A percentile compares a stretch with the other conserved stretches of the same genome.
Conservation (phyloP, 2,329 filamentous ascomycete genomes). For the Alternaria dauci region DNA sequence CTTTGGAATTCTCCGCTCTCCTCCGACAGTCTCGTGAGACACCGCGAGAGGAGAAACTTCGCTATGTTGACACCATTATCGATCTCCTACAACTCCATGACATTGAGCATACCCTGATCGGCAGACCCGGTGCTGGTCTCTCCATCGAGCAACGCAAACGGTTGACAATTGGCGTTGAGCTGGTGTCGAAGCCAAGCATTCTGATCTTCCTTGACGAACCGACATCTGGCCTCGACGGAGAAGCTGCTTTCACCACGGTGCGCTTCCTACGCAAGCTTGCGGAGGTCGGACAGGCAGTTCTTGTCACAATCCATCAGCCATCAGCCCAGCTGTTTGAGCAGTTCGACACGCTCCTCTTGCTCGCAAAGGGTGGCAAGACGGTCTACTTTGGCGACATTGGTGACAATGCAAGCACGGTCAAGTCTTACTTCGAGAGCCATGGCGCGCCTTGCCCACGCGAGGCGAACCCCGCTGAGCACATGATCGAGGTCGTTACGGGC, state of each 20-base stretch:
- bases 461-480: conserved; percentile 80
- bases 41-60: conserved; percentile 45
- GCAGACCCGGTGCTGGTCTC: background rate
- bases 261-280: conserved; percentile 85
- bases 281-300: conserved; percentile 78
- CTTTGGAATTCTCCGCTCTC: conserved; percentile 66
- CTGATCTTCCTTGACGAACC: conserved; percentile 71
- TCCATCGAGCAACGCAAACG: conserved; percentile 63
- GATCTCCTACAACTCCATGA: conserved; percentile 49
- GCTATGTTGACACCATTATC: conserved; percentile 8
- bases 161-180: conserved; percentile 64
- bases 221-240: conserved; percentile 81
- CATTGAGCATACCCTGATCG: conserved; percentile 36
- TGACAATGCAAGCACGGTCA: conserved; percentile 69
- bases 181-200: conserved; percentile 39
- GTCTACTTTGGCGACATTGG: conserved; percentile 84
- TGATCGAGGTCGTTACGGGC: conserved; percentile 57
- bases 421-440: conserved; percentile 75
- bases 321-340: conserved; percentile 89
- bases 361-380: conserved; percentile 74
- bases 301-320: conserved; percentile 94
- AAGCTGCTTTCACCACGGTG: conserved; percentile 85
- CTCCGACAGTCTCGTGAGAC: conserved; percentile 65
- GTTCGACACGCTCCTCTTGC: conserved; percentile 79
- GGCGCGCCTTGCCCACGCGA: conserved; percentile 70